phyloP scores from a whole-genome alignment of 2,329 filamentous ascomycete species.

The Ilyonectria mors-panacis region DNA sequence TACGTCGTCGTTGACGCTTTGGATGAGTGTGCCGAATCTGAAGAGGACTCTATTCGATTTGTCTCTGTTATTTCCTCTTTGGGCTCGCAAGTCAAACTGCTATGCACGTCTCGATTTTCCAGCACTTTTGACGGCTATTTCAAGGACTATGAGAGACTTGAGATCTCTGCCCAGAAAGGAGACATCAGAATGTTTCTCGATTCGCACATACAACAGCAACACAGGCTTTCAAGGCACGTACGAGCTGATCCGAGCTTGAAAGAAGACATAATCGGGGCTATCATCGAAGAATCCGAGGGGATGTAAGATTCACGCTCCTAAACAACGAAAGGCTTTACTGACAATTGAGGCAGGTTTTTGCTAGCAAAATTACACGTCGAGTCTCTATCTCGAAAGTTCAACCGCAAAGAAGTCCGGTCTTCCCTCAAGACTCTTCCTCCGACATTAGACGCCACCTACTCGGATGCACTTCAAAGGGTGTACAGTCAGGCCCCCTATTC shows the following conservation, averaged over 20 bases:
- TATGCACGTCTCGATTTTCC: conserved; percentile 4
- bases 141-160: not conserved
- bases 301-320: not conserved
- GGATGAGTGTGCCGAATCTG: too few relatives aligned
- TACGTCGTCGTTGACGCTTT: too few relatives aligned
- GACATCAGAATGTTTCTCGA: conserved; percentile 8
- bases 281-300: conserved; percentile 6
- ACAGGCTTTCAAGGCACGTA: conserved; percentile 4
- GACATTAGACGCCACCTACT: not conserved
- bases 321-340: too few relatives aligned
- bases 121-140: conserved; percentile 5
- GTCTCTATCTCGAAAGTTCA: conserved; percentile 4
- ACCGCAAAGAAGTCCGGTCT: conserved; percentile 2
- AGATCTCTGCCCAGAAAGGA: not conserved
- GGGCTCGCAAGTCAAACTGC: not conserved
- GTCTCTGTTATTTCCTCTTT: not conserved
- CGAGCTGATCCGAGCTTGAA: conserved; percentile 4
- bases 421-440: not conserved
- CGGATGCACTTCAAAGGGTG: not conserved
- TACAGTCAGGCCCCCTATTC: not conserved
- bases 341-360: not conserved
- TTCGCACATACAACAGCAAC: not conserved
- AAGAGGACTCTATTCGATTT: too few relatives aligned
- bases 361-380: conserved; percentile 2
- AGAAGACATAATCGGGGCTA: not conserved